These are phyloP conservation scores for Metarhizium humberi DNA, from an alignment of 2,329 filamentous ascomycete species.

Conservation along the genomic window DNA sequence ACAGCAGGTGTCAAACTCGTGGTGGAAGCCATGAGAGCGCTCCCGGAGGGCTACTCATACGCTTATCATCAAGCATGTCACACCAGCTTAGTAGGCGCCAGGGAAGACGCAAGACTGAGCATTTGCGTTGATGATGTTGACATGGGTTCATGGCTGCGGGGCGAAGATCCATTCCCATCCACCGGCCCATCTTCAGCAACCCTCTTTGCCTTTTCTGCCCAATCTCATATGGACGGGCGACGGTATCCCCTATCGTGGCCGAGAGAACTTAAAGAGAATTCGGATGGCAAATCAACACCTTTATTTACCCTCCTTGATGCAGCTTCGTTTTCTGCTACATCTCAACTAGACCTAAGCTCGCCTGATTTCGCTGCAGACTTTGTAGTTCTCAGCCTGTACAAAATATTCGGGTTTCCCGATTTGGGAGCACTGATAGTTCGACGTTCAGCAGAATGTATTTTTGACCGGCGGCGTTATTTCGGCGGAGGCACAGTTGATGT, in stretches of 20 bases:
- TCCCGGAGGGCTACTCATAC: slow-evolving; percentile 66
- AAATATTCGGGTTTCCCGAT: slow-evolving; percentile 96
- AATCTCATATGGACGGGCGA: slow-evolving; percentile 86
- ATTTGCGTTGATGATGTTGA: slow-evolving; percentile 57
- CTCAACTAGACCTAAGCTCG: slow-evolving; percentile 61
- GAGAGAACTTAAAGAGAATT: slow-evolving; percentile 28
- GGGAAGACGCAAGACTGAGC: slow-evolving; percentile 59
- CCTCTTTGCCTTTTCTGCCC: slow-evolving; percentile 74
- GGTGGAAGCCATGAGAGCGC: slow-evolving; percentile 63
- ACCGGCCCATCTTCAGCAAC: slow-evolving; percentile 15
- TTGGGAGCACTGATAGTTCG: slow-evolving; percentile 77
- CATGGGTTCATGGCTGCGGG: slow-evolving; percentile 55
- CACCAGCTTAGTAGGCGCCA: slow-evolving; percentile 75
- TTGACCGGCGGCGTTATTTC: slow-evolving; percentile 69
- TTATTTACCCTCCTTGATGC: slow-evolving; percentile 73
- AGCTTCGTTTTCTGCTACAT: slow-evolving; percentile 70
- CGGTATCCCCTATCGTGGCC: slow-evolving; percentile 67
- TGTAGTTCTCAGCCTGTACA: slow-evolving; percentile 81
- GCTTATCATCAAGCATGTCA: slow-evolving; percentile 78
- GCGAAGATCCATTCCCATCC: slow-evolving; percentile 21
- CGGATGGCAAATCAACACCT: slow-evolving; percentile 11
- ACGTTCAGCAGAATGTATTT: slow-evolving; percentile 54
- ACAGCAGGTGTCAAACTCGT: slow-evolving; percentile 87
- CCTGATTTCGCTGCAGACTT: slow-evolving; percentile 65
- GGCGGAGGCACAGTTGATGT: slow-evolving; percentile 92